Evolutionary conservation across 768 basidiomycete species (phyloP).

Genomic region (Rhizopogon sp.): DNA sequence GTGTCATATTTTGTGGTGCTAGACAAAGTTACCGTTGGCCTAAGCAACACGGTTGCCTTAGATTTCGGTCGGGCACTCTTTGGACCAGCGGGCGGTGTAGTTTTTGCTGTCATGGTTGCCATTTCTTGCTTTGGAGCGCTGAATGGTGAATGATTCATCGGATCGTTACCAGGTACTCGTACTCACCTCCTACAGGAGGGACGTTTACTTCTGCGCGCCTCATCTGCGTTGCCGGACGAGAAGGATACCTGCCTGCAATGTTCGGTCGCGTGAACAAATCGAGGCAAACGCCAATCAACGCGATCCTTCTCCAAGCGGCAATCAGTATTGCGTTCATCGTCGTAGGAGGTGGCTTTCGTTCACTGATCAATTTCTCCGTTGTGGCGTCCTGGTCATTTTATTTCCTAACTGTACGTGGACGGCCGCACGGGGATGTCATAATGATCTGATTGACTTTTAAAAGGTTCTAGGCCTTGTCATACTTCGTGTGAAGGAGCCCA

Average conservation of each 20-base stretch:
- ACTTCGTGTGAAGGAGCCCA: constrained; percentile 85
- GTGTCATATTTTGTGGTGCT: constrained; percentile 90
- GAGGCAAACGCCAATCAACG: constrained; percentile 84
- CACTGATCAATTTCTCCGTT: constrained; percentile 85
- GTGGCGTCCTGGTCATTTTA: constrained; percentile 87
- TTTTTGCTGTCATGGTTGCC: constrained; percentile 90
- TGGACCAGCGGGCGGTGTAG: constrained; percentile 77
- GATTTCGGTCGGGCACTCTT: constrained; percentile 90
- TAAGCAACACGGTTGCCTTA: constrained; percentile 82
- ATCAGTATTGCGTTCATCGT: constrained; percentile 77
- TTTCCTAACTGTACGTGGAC: constrained; percentile 65
- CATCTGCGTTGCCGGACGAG: constrained; percentile 84
- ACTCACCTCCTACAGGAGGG: constrained; percentile 38
- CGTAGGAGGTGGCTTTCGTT: constrained; percentile 85
- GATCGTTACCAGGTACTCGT: not conserved
- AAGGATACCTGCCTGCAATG: constrained; percentile 79
- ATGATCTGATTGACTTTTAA: not conserved
- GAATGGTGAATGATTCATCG: constrained; percentile 52
- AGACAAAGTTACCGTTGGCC: constrained; percentile 69
- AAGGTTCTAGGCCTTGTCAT: constrained; percentile 88
- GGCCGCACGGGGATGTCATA: not conserved
- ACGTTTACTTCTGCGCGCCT: constrained; percentile 79
- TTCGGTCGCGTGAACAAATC: constrained; percentile 75
- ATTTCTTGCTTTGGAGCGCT: constrained; percentile 94
- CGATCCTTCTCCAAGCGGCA: constrained; percentile 70